Evolutionary conservation across 2,329 filamentous ascomycete species (phyloP), one percentile per base, ranked within the genome.

Genomic region (Epichloe brachyelytri): DNA sequence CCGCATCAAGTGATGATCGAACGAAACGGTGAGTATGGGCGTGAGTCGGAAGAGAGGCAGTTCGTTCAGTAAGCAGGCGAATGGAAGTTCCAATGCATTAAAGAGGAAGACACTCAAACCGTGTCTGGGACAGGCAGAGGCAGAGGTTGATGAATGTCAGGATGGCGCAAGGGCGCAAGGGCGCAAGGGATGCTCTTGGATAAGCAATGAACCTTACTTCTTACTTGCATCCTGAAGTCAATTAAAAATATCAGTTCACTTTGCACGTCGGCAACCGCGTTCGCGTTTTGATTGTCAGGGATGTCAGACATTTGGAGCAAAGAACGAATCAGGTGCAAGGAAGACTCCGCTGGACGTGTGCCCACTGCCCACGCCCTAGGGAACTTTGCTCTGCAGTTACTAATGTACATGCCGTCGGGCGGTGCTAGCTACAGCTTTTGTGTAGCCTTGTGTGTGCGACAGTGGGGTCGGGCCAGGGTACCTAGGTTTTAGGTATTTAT

Each of bases 211-310:
- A 8, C 33, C 40, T 43, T 20, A 10, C 11, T 7, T 33, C 40
- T 37, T 20, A 5, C 20, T 7, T 33, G 30, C 46, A 17, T 34
- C 30, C 34, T 34, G 26, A 49, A 36, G 19, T 48, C 40, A 48
- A 50, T 54, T 26, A 44, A 52, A 50, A 53, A 48, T 59, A 55
- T 54, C 14, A 5, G 50, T 34, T 44, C 15, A 33, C 36, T 26
- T 43, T 39, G 34, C 50, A 46, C 46, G 50, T 44, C 38, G 51
- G 38, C 43, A 22, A 58, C 56, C 62, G 62, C 62, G 62, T 64
- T 62, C 62, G 62, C 62, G 62, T 64, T 57, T 54, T 51, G 56
- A 43, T 30, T 45, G 40, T 41, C 49, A 53, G 52, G 49, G 52
- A 53, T 53, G 50, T 47, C 45, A 26, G 46, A 26, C 50, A 45